These are phyloP conservation scores for Magnaporthiopsis incrustans DNA, from an alignment of 2,329 filamentous ascomycete genomes.

Conservation along the genomic window DNA sequence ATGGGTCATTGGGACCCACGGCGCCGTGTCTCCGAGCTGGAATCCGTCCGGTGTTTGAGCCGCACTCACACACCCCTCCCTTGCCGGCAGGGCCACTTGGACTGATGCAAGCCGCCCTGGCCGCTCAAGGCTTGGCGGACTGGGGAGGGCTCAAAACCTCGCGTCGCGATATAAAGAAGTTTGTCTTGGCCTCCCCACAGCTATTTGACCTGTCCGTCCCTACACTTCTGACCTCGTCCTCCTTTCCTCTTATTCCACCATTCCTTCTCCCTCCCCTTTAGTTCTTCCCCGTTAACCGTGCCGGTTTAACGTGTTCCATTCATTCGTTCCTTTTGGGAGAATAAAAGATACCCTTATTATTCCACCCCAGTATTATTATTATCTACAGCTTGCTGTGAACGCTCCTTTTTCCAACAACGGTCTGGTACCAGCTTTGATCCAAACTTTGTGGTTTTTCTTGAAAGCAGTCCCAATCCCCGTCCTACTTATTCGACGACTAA, in stretches of 20 bases:
- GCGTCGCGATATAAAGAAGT: slow-evolving; percentile 29
- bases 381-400: slow-evolving; percentile 30
- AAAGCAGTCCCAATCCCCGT: neutral
- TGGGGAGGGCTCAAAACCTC: slow-evolving; percentile 17
- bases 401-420: slow-evolving; percentile 1
- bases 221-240: slow-evolving; percentile 22
- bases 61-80: neutral
- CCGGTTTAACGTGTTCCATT: slow-evolving; percentile 38
- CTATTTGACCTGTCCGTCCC: slow-evolving; percentile 17
- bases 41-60: neutral
- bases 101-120: slow-evolving; percentile 15
- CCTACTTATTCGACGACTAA: neutral
- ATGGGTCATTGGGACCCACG: slow-evolving; percentile 27
- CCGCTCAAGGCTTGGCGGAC: slow-evolving; percentile 17
- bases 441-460: slow-evolving; percentile 19
- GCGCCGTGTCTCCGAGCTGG: neutral
- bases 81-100: neutral
- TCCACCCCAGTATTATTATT: slow-evolving; percentile 23
- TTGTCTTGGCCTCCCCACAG: slow-evolving; percentile 25
- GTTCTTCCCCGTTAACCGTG: slow-evolving; percentile 28
- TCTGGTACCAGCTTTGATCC: slow-evolving; percentile 13
- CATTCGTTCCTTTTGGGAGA: slow-evolving; percentile 36
- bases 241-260: slow-evolving; percentile 17
- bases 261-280: slow-evolving; percentile 29
- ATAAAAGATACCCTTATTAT: slow-evolving; percentile 22